phyloP scores from a whole-genome alignment of 345 rosid genomes.

The Moricandia arvensis region DNA sequence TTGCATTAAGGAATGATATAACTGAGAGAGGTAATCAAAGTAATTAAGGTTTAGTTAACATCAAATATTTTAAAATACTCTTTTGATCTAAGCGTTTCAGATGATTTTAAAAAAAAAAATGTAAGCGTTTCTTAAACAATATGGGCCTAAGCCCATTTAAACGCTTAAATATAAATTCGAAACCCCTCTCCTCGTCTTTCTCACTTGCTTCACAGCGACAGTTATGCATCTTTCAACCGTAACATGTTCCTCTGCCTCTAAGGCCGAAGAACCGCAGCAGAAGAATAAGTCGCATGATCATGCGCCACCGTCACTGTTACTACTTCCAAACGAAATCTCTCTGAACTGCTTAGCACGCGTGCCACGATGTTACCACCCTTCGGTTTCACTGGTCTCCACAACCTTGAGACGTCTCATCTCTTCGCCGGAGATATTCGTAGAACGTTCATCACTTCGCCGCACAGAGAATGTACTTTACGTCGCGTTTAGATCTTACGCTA shows the following conservation, averaged over 20 bases:
- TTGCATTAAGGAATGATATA: no score
- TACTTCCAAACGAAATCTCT: background rate
- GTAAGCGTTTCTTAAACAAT: background rate
- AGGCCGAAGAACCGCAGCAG: background rate
- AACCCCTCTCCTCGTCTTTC: background rate
- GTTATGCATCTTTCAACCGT: background rate
- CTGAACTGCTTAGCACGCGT: slow-evolving; percentile 13
- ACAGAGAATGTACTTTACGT: background rate
- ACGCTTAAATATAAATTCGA: background rate
- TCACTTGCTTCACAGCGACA: background rate
- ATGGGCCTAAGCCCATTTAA: slow-evolving; percentile 20
- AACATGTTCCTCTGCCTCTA: background rate
- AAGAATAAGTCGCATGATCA: background rate
- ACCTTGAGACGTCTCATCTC: slow-evolving; percentile 17
- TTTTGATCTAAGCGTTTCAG: no score
- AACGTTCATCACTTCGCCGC: background rate
- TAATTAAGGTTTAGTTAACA: no score
- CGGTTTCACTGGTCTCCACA: slow-evolving; percentile 22
- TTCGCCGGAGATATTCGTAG: slow-evolving; percentile 14
- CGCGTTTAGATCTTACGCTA: slow-evolving; percentile 15
- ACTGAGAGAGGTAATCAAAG: no score
- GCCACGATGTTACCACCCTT: slow-evolving; percentile 23
- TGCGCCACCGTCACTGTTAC: background rate
- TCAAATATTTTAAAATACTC: no score
- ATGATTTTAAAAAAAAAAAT: no score